Conservation (phyloP, 352 stramenopile species). For the Phytophthora tubulina region DNA sequence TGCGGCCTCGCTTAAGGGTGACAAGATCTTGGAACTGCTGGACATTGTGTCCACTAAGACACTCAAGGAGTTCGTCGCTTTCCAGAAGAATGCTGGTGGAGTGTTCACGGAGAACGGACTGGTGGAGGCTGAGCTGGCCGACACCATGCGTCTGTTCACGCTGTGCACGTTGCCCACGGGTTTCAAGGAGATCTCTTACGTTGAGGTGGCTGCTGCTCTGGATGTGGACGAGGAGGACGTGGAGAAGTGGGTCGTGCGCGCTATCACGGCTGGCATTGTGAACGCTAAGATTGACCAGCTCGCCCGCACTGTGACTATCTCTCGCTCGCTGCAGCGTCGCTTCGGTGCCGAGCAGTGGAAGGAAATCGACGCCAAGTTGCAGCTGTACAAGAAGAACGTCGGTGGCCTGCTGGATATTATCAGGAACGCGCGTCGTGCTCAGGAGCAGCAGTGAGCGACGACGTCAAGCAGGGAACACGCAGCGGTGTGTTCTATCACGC, state of each 20-base stretch:
- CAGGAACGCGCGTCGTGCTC: conserved; percentile 71
- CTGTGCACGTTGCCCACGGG: conserved; percentile 92
- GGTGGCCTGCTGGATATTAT: conserved; percentile 89
- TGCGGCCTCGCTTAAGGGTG: conserved; percentile 56
- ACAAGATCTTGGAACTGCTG: conserved; percentile 87
- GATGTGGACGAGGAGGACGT: conserved; percentile 88
- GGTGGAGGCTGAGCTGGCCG: conserved; percentile 64
- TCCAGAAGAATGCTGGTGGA: conserved; percentile 72
- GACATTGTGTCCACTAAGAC: conserved; percentile 94
- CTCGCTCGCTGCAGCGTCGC: conserved; percentile 71
- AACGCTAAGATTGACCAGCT: conserved; percentile 97
- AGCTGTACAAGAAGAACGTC: conserved; percentile 95
- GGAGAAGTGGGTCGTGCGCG: conserved; percentile 95
- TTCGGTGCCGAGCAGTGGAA: conserved; percentile 94
- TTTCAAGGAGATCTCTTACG: conserved; percentile 94
- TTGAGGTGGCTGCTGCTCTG: conserved; percentile 84
- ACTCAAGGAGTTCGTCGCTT: conserved; percentile 89
- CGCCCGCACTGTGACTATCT: conserved; percentile 90
- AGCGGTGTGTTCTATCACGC: conserved; percentile 2
- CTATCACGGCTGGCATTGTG: conserved; percentile 92
- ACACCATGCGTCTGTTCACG: conserved; percentile 94
- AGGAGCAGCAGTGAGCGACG: conserved; percentile 65
- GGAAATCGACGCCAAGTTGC: conserved; percentile 88
- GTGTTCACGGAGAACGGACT: conserved; percentile 75
- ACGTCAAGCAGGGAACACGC: conserved; percentile 4